Evolutionary conservation across 768 basidiomycete genomes (phyloP).

Genomic region (Imleria badia): DNA sequence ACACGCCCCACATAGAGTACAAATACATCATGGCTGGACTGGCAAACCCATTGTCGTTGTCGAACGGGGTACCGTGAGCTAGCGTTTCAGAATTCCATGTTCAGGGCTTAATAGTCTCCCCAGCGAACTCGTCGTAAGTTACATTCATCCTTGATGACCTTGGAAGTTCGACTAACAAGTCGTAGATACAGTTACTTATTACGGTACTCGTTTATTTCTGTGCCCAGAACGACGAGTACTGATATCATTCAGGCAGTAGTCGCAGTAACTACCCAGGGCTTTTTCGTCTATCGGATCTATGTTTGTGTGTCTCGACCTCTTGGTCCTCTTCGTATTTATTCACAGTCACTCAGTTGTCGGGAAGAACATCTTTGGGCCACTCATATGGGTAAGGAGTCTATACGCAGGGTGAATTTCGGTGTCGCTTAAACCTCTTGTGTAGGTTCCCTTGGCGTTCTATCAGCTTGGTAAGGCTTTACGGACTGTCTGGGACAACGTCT

Average conservation of each 20-base stretch:
- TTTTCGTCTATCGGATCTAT: neutral
- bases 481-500: neutral
- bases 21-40: constrained; percentile 1
- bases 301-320: neutral
- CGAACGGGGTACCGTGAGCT: neutral
- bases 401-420: neutral
- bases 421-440: neutral
- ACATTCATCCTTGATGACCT: neutral
- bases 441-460: neutral
- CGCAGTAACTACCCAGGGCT: neutral
- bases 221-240: neutral
- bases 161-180: neutral
- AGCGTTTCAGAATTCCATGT: neutral
- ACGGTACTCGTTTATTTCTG: neutral
- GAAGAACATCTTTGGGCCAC: neutral
- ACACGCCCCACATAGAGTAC: neutral
- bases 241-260: neutral
- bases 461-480: neutral
- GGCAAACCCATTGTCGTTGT: neutral
- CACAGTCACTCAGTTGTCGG: neutral
- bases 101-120: neutral
- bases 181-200: neutral
- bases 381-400: neutral
- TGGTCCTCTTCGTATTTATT: neutral
- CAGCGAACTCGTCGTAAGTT: constrained; percentile 9